Percentiles rank a stretch among this genome's conserved stretches.
Evolutionary conservation across 768 basidiomycete species (phyloP).

Genomic region (Steccherinum ochraceum): DNA sequence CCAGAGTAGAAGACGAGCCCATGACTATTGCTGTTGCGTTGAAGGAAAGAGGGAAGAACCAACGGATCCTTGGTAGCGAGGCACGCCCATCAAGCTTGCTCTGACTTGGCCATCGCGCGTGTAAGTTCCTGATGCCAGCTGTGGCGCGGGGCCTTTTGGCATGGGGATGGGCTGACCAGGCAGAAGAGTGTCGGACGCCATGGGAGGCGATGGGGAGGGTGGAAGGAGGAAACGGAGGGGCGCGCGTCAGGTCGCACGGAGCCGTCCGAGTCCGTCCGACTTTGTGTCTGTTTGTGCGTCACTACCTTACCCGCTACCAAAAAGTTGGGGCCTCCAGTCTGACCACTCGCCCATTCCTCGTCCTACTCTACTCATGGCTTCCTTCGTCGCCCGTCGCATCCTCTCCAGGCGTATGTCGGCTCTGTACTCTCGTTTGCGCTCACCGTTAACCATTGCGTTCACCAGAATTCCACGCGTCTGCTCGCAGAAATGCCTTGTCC

Average conservation of each 20-base stretch:
- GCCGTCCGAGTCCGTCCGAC: conserved; percentile 5
- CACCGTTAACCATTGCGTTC: not conserved
- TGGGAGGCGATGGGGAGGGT: conserved; percentile 1
- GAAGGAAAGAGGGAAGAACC: conserved; percentile 33
- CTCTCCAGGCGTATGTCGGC: conserved; percentile 63
- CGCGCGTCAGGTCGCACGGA: conserved; percentile 11
- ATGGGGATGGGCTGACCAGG: conserved; percentile 75
- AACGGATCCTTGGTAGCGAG: conserved; percentile 59
- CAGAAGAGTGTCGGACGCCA: conserved; percentile 36
- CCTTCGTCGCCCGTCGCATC: conserved; percentile 52
- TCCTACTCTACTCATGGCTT: conserved; percentile 42
- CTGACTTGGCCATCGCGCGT: conserved; percentile 53
- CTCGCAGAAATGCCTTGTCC: conserved; percentile 69
- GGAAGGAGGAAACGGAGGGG: conserved; percentile 3
- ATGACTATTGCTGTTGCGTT: conserved; percentile 5
- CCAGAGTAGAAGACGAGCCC: conserved; percentile 4
- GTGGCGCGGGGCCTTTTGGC: conserved; percentile 47
- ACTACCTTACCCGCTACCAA: conserved; percentile 19
- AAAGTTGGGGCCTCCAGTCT: conserved; percentile 16
- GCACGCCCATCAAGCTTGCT: conserved; percentile 66
- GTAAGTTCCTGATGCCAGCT: conserved; percentile 65
- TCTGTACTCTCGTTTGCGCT: not conserved
- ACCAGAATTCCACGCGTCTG: conserved; percentile 78
- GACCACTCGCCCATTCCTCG: conserved; percentile 21
- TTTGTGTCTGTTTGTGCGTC: conserved; percentile 19